Conservation (phyloP, 2,329 filamentous ascomycete species). For the Alternaria sp. region DNA sequence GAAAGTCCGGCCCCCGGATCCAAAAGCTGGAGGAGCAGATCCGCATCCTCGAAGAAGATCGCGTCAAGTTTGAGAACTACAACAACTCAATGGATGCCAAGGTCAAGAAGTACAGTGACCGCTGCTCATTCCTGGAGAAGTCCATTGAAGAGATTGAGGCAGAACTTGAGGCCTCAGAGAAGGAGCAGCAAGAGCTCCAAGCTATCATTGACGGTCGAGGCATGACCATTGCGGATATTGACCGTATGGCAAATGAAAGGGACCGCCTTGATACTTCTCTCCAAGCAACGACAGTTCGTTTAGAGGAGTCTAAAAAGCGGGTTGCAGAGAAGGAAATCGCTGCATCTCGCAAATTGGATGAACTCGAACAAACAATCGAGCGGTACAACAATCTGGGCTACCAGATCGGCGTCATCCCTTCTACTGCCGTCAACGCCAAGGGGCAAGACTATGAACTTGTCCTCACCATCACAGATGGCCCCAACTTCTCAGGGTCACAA, state of each 20-base stretch:
- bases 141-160: constrained; percentile 85
- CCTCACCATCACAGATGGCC: constrained; percentile 78
- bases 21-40: constrained; percentile 86
- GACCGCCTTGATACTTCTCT: constrained; percentile 91
- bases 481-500: constrained; percentile 70
- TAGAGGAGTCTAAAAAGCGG: constrained; percentile 85
- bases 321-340: constrained; percentile 88
- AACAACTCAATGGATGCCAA: constrained; percentile 83
- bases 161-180: constrained; percentile 81
- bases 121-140: constrained; percentile 81
- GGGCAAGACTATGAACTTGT: constrained; percentile 84
- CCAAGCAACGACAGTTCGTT: constrained; percentile 73
- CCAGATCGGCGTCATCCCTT: constrained; percentile 87
- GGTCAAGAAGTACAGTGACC: constrained; percentile 84
- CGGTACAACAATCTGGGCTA: constrained; percentile 94
- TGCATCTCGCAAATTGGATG: constrained; percentile 83
- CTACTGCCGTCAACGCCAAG: constrained; percentile 83
- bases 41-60: constrained; percentile 93
- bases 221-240: constrained; percentile 97
- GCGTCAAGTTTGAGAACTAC: constrained; percentile 93
- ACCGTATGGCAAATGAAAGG: constrained; percentile 96
- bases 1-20: constrained; percentile 84
- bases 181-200: constrained; percentile 80
- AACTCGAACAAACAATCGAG: constrained; percentile 88
- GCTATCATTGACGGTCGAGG: constrained; percentile 89